phyloP scores from a whole-genome alignment of 129 eudicot species.

The Flaveria brownii region DNA sequence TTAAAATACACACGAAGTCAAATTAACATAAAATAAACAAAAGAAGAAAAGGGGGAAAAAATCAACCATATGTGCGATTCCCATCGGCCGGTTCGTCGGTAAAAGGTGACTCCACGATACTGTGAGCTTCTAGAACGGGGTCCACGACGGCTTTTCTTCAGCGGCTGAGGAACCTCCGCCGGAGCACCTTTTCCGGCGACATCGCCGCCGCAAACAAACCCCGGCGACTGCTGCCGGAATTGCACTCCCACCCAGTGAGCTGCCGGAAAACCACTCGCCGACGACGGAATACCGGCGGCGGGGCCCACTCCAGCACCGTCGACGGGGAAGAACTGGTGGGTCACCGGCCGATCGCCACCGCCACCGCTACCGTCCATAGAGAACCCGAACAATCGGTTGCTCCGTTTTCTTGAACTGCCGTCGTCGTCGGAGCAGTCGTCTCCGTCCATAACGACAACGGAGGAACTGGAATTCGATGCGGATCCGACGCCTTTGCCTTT shows the following conservation, averaged over 20 bases:
- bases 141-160: constrained; percentile 93
- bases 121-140: constrained; percentile 97
- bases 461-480: constrained; percentile 71
- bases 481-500: constrained; percentile 75
- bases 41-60: constrained; percentile 6
- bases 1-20: background rate
- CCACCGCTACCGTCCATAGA: constrained; percentile 38
- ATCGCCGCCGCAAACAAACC: constrained; percentile 23
- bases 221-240: constrained; percentile 62
- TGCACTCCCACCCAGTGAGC: constrained; percentile 84
- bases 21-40: background rate
- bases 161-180: constrained; percentile 61
- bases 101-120: constrained; percentile 95
- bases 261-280: constrained; percentile 42
- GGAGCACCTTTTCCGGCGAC: constrained; percentile 24
- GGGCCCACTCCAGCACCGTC: constrained; percentile 50
- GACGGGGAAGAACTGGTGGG: constrained; percentile 80
- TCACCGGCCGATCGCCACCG: constrained; percentile 50
- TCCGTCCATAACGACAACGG: constrained; percentile 64
- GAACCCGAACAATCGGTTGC: constrained; percentile 3
- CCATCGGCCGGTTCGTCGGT: constrained; percentile 99
- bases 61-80: constrained; percentile 92
- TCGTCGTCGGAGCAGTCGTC: constrained; percentile 56
- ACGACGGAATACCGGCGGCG: constrained; percentile 16
- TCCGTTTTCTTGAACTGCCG: constrained; percentile 38